phyloP scores from a whole-genome alignment of 2,329 filamentous ascomycete species.

The Sporothrix humicola region DNA sequence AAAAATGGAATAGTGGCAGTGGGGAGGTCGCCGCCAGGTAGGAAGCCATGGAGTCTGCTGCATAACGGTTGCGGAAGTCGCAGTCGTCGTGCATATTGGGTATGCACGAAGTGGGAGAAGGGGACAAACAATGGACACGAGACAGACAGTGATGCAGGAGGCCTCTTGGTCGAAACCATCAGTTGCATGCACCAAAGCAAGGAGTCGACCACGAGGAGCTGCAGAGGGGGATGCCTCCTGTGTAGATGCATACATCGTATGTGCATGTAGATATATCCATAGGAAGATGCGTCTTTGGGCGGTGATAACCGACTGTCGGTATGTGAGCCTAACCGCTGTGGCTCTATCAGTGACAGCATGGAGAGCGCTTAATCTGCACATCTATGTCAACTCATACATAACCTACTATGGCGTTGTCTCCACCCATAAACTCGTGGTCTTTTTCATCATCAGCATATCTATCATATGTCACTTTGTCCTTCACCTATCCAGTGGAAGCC shows the following conservation, averaged over 20 bases:
- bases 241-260: slow-evolving; percentile 1
- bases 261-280: neutral
- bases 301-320: neutral
- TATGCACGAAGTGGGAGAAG: slow-evolving; percentile 13
- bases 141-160: slow-evolving; percentile 10
- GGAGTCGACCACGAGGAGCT: neutral
- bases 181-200: slow-evolving; percentile 24
- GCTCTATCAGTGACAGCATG: no score
- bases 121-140: neutral
- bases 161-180: slow-evolving; percentile 11
- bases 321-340: neutral
- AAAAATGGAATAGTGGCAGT: neutral
- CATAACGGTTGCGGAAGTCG: neutral
- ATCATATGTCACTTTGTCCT: no score
- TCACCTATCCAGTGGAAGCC: no score
- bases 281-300: neutral
- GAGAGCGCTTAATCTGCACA: no score
- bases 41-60: neutral
- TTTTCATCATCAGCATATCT: no score
- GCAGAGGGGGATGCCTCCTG: neutral
- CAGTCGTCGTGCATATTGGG: slow-evolving; percentile 17
- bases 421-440: no score
- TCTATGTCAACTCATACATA: no score
- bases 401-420: no score
- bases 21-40: neutral